Evolutionary conservation across 768 basidiomycete species (phyloP).

Genomic region (Psilocybe azurescens): DNA sequence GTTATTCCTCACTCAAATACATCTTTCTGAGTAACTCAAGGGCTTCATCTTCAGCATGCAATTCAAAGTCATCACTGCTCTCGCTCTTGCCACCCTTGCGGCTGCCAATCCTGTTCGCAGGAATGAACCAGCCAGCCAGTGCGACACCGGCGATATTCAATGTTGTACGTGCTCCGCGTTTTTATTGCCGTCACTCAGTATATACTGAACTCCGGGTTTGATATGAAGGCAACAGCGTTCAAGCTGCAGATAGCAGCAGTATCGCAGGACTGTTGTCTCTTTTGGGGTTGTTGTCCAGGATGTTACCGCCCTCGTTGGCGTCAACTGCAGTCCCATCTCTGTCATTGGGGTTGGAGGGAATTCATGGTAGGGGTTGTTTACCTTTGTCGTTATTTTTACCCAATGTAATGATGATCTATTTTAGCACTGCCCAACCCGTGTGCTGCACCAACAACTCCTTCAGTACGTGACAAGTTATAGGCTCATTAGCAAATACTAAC

Average conservation of each 20-base stretch:
- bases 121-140: not conserved
- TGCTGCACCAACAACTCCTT: constrained; percentile 9
- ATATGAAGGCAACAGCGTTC: constrained; percentile 3
- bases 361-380: not conserved
- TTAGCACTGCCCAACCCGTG: constrained; percentile 6
- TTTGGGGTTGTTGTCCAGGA: not conserved
- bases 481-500: not conserved
- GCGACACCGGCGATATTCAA: not conserved
- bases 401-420: not conserved
- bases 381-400: not conserved
- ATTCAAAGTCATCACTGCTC: constrained; percentile 11
- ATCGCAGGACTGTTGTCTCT: not conserved
- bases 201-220: not conserved
- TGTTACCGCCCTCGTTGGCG: constrained; percentile 2
- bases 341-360: constrained; percentile 1
- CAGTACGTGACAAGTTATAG: not conserved
- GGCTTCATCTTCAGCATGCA: constrained; percentile 3
- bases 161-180: not conserved
- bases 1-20: not conserved
- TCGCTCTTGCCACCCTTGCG: constrained; percentile 18
- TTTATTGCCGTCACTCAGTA: not conserved
- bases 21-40: not conserved
- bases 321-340: constrained; percentile 6
- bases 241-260: not conserved
- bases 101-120: constrained; percentile 16